These are phyloP conservation scores for Epichloe brachyelytri DNA, from an alignment of 2,329 filamentous ascomycete genomes.

Conservation along the genomic window DNA sequence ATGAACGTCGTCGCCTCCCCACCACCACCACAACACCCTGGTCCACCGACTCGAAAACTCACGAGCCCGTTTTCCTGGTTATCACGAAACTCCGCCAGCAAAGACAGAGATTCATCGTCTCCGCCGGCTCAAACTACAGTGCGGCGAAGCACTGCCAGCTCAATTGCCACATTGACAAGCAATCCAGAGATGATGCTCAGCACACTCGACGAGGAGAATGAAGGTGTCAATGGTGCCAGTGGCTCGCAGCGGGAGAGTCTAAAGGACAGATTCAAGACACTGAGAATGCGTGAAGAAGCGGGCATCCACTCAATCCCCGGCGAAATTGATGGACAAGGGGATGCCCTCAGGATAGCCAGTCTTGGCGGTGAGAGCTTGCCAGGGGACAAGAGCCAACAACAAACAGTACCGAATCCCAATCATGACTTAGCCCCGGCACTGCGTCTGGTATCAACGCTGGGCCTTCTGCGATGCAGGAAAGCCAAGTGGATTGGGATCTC, in stretches of 20 bases:
- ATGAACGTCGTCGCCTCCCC: constrained; percentile 18
- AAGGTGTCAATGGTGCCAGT: constrained; percentile 32
- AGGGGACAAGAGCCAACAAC: constrained; percentile 20
- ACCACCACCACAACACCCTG: constrained; percentile 14
- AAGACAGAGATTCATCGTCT: constrained; percentile 43
- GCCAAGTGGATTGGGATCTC: constrained; percentile 92
- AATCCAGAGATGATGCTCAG: constrained; percentile 70
- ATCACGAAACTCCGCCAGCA: constrained; percentile 51
- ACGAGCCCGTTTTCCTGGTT: constrained; percentile 84
- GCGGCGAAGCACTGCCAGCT: constrained; percentile 64
- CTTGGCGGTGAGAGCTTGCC: constrained; percentile 14
- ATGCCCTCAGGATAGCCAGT: constrained; percentile 11
- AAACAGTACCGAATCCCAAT: constrained; percentile 51
- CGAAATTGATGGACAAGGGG: constrained; percentile 37
- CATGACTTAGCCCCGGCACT: constrained; percentile 65
- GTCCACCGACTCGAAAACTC: constrained; percentile 51
- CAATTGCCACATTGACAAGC: constrained; percentile 64
- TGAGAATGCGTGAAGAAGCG: constrained; percentile 63
- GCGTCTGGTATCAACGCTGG: constrained; percentile 69
- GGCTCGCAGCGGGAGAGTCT: constrained; percentile 47
- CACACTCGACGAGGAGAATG: constrained; percentile 60
- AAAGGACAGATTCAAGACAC: constrained; percentile 65
- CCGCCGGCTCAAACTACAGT: constrained; percentile 34
- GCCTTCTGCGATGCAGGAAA: constrained; percentile 55
- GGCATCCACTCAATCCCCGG: constrained; percentile 38